Conservation (phyloP, 768 basidiomycete genomes). For the Pleurotus salmoneostramineus region DNA sequence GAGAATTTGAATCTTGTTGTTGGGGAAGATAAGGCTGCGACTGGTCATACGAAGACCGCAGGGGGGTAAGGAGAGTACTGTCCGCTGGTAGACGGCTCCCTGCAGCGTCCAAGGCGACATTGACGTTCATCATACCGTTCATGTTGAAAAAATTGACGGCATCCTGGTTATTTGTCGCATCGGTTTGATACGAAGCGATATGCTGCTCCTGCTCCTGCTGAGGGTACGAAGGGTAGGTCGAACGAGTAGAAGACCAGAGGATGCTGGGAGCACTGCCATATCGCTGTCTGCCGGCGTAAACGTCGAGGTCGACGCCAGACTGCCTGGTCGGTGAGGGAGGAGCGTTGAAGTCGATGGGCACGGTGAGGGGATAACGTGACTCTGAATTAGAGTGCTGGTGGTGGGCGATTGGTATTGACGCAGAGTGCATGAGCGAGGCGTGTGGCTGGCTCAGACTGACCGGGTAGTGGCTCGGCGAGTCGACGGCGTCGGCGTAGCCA, state of each 20-base stretch:
- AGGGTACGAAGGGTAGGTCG: background rate
- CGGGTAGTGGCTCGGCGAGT: slow-evolving; percentile 4
- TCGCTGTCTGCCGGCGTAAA: slow-evolving; percentile 1
- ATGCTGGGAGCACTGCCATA: slow-evolving; percentile 5
- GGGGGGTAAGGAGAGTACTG: slow-evolving; percentile 69
- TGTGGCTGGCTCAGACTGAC: background rate
- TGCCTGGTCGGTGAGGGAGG: slow-evolving; percentile 1
- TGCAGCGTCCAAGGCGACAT: background rate
- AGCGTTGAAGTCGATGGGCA: background rate
- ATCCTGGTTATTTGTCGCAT: background rate
- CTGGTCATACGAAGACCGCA: slow-evolving; percentile 41
- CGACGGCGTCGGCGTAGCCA: background rate
- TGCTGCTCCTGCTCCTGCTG: background rate
- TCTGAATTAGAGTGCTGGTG: background rate
- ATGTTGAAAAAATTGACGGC: background rate
- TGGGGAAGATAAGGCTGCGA: slow-evolving; percentile 19
- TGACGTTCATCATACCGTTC: slow-evolving; percentile 6
- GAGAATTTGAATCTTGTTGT: background rate
- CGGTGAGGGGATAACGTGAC: background rate
- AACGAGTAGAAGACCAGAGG: slow-evolving; percentile 3
- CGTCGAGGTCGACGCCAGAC: background rate
- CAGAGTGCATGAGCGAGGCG: background rate
- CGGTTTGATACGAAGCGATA: background rate
- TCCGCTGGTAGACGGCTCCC: slow-evolving; percentile 48
- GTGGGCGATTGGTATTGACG: slow-evolving; percentile 4